Evolutionary conservation across 2,329 filamentous ascomycete genomes (phyloP).

Genomic region (Epichloe brachyelytri): DNA sequence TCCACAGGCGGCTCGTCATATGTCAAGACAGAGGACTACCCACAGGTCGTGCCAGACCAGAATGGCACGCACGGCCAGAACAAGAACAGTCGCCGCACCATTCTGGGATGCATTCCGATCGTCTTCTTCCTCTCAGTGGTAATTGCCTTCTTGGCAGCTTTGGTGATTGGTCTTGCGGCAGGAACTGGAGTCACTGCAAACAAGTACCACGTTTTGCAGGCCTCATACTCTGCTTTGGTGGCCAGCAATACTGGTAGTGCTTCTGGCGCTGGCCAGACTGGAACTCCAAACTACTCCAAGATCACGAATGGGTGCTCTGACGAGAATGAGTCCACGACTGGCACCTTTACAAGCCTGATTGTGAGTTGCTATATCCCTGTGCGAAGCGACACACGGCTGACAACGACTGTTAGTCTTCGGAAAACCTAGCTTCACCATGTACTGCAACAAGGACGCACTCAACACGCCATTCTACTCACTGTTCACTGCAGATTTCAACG

Average conservation of each 20-base stretch:
- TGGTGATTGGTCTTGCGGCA: slow-evolving; percentile 31
- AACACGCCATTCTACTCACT: slow-evolving; percentile 25
- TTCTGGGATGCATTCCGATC: slow-evolving; percentile 17
- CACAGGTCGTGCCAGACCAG: neutral
- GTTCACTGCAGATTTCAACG: slow-evolving; percentile 29
- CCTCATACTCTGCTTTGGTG: slow-evolving; percentile 11
- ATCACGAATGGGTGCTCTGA: slow-evolving; percentile 29
- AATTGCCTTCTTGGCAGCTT: slow-evolving; percentile 25
- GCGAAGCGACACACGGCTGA: neutral
- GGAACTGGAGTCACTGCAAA: slow-evolving; percentile 29
- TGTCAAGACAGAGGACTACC: neutral
- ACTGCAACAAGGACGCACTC: slow-evolving; percentile 30
- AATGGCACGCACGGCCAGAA: neutral
- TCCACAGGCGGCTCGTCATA: neutral
- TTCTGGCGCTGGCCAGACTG: neutral
- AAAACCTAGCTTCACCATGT: slow-evolving; percentile 25
- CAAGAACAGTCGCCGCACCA: neutral
- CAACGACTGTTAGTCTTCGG: slow-evolving; percentile 20
- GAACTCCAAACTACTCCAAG: slow-evolving; percentile 1
- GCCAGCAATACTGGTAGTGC: neutral
- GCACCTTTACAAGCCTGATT: slow-evolving; percentile 5
- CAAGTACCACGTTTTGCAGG: slow-evolving; percentile 13
- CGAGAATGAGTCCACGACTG: slow-evolving; percentile 21
- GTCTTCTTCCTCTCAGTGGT: slow-evolving; percentile 28
- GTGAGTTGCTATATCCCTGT: neutral